Percentiles rank a stretch among this genome's conserved stretches.
phyloP scores from a whole-genome alignment of 2,329 filamentous ascomycete species.

The Neofusicoccum sp. region DNA sequence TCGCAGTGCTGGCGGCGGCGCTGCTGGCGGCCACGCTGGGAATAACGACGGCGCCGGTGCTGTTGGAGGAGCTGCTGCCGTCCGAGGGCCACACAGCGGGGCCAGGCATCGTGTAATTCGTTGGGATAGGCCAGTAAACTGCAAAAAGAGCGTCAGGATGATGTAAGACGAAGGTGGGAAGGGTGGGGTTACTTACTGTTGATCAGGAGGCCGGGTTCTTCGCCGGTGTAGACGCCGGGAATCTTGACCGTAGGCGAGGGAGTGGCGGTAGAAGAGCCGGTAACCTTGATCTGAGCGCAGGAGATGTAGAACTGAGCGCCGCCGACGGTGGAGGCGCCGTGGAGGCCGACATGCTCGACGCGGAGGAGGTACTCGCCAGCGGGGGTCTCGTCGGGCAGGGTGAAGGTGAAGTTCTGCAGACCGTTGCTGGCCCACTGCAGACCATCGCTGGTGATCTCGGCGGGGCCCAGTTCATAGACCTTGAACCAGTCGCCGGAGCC shows the following conservation, averaged over 20 bases:
- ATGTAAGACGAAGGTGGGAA: background rate
- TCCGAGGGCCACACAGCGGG: slow-evolving; percentile 26
- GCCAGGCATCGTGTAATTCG: slow-evolving; percentile 32
- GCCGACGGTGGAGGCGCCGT: slow-evolving; percentile 22
- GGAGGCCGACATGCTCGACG: slow-evolving; percentile 35
- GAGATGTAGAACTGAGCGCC: slow-evolving; percentile 36
- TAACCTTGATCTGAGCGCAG: slow-evolving; percentile 48
- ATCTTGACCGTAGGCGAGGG: slow-evolving; percentile 47
- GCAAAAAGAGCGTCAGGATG: background rate
- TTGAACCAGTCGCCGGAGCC: slow-evolving; percentile 53
- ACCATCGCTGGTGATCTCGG: slow-evolving; percentile 29
- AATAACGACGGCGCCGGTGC: background rate
- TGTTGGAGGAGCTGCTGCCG: background rate
- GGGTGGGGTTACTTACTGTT: slow-evolving; percentile 32
- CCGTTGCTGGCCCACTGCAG: slow-evolving; percentile 44
- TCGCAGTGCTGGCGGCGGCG: background rate
- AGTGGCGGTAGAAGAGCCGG: slow-evolving; percentile 40
- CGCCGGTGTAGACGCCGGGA: slow-evolving; percentile 49
- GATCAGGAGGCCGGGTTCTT: slow-evolving; percentile 50
- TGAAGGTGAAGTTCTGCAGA: slow-evolving; percentile 31
- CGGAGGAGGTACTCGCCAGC: slow-evolving; percentile 41
- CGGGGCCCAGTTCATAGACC: slow-evolving; percentile 31
- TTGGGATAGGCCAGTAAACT: slow-evolving; percentile 32
- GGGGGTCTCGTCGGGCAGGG: slow-evolving; percentile 40
- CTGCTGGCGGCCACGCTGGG: background rate